phyloP scores from a whole-genome alignment of 2,329 filamentous ascomycete species.

The Cercospora sp. region DNA sequence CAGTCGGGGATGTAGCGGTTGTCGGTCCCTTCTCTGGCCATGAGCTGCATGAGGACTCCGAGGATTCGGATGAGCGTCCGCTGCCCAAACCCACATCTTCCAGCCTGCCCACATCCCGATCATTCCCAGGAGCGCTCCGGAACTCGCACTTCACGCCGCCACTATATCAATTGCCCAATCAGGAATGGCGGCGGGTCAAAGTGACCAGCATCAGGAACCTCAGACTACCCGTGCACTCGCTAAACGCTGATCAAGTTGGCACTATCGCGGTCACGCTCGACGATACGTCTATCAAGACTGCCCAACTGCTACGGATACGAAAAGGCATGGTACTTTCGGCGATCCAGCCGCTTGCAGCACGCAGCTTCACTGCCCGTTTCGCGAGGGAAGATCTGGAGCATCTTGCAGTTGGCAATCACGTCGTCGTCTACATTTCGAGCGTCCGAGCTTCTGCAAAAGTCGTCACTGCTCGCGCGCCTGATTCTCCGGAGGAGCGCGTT shows the following conservation, averaged over 20 bases:
- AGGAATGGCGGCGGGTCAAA: constrained; percentile 76
- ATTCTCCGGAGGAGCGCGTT: constrained; percentile 24
- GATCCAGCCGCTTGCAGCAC: constrained; percentile 55
- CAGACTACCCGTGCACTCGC: constrained; percentile 73
- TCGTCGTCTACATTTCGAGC: constrained; percentile 85
- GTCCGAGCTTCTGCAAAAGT: constrained; percentile 80
- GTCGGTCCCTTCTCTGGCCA: constrained; percentile 66
- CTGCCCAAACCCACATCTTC: constrained; percentile 28
- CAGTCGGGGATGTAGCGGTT: constrained; percentile 73
- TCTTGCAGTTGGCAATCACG: constrained; percentile 65
- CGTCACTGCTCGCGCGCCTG: constrained; percentile 44
- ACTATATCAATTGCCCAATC: constrained; percentile 38
- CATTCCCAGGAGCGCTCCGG: constrained; percentile 50
- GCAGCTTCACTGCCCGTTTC: constrained; percentile 65
- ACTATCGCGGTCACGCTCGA: constrained; percentile 74
- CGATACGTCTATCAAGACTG: constrained; percentile 26
- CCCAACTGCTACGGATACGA: constrained; percentile 47
- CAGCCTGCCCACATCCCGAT: constrained; percentile 46
- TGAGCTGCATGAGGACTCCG: constrained; percentile 38
- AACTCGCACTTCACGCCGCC: constrained; percentile 29
- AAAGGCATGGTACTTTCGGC: constrained; percentile 82
- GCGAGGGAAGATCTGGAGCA: constrained; percentile 61
- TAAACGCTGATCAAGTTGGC: constrained; percentile 81
- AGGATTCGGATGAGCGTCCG: constrained; percentile 39
- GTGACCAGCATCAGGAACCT: constrained; percentile 87